Evolutionary conservation across 2,329 filamentous ascomycete species (phyloP).

Genomic region (Fusarium drepaniforme): DNA sequence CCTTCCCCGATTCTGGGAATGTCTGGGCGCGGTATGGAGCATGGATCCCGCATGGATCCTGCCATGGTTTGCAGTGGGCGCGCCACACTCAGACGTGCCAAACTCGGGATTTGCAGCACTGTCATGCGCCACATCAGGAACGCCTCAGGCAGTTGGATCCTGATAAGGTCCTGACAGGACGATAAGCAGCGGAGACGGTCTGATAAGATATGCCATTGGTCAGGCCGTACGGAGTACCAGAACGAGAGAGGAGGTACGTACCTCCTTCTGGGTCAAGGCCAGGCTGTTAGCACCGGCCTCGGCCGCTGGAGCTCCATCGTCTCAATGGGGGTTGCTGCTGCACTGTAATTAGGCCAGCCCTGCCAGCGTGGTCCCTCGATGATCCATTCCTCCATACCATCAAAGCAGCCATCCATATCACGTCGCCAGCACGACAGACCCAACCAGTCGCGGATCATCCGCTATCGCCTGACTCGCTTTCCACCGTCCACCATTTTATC

Average conservation of each 20-base stretch:
- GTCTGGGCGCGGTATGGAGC: conserved; percentile 3
- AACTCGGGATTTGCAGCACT: not conserved
- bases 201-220: conserved; percentile 3
- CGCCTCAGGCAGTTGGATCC: conserved; percentile 16
- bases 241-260: conserved; percentile 1
- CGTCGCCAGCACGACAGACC: conserved; percentile 3
- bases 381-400: conserved; percentile 1
- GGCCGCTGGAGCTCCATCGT: not conserved
- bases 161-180: conserved; percentile 5
- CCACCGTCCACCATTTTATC: not conserved
- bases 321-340: not conserved
- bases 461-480: not conserved
- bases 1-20: conserved; percentile 24
- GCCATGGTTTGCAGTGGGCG: not conserved
- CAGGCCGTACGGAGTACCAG: not conserved
- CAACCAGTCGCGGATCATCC: conserved; percentile 2
- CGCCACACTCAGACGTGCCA: conserved; percentile 1
- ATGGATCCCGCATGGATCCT: not conserved
- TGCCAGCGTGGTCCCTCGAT: conserved; percentile 11
- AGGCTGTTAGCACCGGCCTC: not conserved
- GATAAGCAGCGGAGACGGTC: not conserved
- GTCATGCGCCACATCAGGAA: conserved; percentile 16
- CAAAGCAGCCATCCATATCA: not conserved
- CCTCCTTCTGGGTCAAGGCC: not conserved
- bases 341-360: conserved; percentile 3